These are phyloP conservation scores for Arthrobotrys sinensis DNA, from an alignment of 2,329 filamentous ascomycete genomes.

Conservation along the genomic window DNA sequence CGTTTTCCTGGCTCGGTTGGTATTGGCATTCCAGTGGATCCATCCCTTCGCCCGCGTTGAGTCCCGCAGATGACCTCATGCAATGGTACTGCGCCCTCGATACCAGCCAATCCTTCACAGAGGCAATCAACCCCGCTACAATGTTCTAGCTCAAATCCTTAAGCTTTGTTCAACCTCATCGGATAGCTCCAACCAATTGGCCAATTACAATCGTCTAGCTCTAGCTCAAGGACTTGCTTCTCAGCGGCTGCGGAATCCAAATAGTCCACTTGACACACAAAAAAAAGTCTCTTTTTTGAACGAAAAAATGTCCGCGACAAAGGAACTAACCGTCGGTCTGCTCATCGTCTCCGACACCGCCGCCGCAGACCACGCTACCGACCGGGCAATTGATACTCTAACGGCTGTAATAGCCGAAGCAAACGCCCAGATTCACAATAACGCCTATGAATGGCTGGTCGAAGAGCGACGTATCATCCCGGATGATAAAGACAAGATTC, in stretches of 20 bases:
- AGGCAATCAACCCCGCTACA: neutral
- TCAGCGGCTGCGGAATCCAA: neutral
- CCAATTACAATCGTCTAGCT: slow-evolving; percentile 14
- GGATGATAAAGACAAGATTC: slow-evolving; percentile 82
- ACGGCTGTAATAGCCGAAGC: slow-evolving; percentile 77
- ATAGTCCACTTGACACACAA: neutral
- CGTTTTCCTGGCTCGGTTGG: neutral
- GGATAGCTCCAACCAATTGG: slow-evolving; percentile 11
- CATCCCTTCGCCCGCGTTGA: slow-evolving; percentile 11
- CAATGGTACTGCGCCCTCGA: neutral
- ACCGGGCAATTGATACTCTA: slow-evolving; percentile 78
- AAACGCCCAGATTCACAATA: slow-evolving; percentile 66
- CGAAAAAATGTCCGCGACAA: slow-evolving; percentile 18
- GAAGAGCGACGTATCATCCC: slow-evolving; percentile 81
- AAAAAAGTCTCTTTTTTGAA: neutral
- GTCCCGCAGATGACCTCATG: neutral
- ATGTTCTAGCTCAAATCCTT: neutral
- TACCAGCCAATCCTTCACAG: slow-evolving; percentile 6
- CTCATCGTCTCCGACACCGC: slow-evolving; percentile 94
- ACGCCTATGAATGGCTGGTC: slow-evolving; percentile 75
- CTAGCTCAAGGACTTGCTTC: neutral
- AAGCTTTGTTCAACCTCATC: slow-evolving; percentile 4
- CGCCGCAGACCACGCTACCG: slow-evolving; percentile 81
- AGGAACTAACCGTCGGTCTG: slow-evolving; percentile 79
- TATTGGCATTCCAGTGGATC: neutral